phyloP scores from a whole-genome alignment of 805 yeast genomes.

The Candida chauliodis region DNA sequence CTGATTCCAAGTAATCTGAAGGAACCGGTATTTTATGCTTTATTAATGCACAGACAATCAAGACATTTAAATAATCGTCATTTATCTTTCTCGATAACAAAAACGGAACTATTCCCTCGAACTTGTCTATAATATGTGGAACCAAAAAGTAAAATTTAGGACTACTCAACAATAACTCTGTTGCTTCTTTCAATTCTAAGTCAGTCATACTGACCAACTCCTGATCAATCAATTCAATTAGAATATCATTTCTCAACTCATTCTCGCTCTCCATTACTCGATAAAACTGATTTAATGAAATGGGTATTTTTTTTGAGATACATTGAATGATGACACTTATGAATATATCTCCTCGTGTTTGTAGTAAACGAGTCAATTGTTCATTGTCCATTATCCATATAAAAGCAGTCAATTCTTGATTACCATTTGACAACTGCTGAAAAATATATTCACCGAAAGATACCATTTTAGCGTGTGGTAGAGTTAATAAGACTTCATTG shows the following conservation, averaged over 20 bases:
- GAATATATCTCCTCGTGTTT: conserved; percentile 4
- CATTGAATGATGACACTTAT: conserved; percentile 8
- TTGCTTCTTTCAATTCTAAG: conserved; percentile 1
- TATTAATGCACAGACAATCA: conserved; percentile 18
- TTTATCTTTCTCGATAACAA: conserved; percentile 10
- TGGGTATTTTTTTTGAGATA: neutral
- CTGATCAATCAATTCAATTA: conserved; percentile 8
- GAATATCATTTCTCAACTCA: conserved; percentile 4
- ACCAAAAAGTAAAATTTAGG: conserved; percentile 8
- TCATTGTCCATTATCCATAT: conserved; percentile 12
- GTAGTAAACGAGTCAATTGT: conserved; percentile 11
- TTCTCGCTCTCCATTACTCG: neutral
- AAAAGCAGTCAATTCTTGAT: neutral
- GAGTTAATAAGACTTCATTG: conserved; percentile 5
- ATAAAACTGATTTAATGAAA: conserved; percentile 1
- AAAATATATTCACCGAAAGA: conserved; percentile 3
- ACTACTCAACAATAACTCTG: neutral
- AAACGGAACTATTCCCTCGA: neutral
- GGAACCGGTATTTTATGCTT: conserved; percentile 6
- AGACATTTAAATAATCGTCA: conserved; percentile 16
- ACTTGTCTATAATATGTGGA: conserved; percentile 11
- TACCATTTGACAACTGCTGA: neutral
- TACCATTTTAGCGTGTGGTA: neutral
- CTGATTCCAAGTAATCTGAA: conserved; percentile 7
- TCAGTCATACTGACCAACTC: conserved; percentile 7